phyloP scores from a whole-genome alignment of 306 rosid species.

The Clitoria ternatea region DNA sequence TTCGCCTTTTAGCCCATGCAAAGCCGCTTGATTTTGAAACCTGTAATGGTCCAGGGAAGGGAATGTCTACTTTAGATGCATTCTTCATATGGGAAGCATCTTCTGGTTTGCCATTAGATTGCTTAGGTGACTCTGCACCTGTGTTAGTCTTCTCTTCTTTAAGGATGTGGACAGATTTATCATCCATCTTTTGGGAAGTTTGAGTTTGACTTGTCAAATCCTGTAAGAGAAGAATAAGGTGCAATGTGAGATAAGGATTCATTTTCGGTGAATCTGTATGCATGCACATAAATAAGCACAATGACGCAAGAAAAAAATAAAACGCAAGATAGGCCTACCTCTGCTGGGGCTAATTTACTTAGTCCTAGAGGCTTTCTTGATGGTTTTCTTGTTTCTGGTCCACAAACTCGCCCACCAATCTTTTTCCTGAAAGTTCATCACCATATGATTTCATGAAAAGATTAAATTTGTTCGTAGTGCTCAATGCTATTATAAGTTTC shows the following conservation, averaged over 20 bases:
- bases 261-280: not conserved
- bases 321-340: conserved; percentile 75
- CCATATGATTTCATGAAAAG: conserved; percentile 7
- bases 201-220: conserved; percentile 44
- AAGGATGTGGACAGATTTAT: conserved; percentile 32
- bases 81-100: conserved; percentile 61
- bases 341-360: conserved; percentile 74
- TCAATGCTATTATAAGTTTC: not conserved
- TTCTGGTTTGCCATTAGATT: conserved; percentile 50
- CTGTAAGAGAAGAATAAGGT: conserved; percentile 44
- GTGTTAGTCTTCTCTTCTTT: conserved; percentile 41
- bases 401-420: conserved; percentile 59
- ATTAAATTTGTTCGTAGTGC: not conserved
- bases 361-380: conserved; percentile 69
- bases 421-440: conserved; percentile 67
- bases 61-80: conserved; percentile 87
- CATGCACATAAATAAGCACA: not conserved
- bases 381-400: conserved; percentile 67
- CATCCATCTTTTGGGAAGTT: conserved; percentile 38
- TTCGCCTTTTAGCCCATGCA: conserved; percentile 95
- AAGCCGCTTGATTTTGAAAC: conserved; percentile 97
- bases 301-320: conserved; percentile 4
- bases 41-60: conserved; percentile 80
- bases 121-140: conserved; percentile 46
- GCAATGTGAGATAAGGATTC: conserved; percentile 7